Percentiles rank a stretch among this genome's conserved stretches.
These are phyloP conservation scores for Saturnispora galanensis DNA, from an alignment of 805 yeast genomes.

Conservation along the genomic window DNA sequence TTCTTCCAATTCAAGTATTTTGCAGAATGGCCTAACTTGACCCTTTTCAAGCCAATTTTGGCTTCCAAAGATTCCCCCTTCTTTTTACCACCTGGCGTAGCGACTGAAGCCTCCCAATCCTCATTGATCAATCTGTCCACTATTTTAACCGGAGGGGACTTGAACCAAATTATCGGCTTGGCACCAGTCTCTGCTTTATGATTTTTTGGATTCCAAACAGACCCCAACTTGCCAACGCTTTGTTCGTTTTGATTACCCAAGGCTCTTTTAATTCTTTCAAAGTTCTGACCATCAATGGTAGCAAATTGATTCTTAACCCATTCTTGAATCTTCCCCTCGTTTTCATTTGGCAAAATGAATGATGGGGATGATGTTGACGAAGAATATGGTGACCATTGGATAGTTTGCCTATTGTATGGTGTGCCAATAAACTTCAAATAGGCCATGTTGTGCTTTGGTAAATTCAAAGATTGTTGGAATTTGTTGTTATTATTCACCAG, in stretches of 20 bases:
- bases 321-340: slow-evolving; percentile 26
- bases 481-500: slow-evolving; percentile 4
- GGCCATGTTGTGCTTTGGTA: slow-evolving; percentile 8
- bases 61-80: slow-evolving; percentile 5
- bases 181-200: background rate
- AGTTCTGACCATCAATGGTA: slow-evolving; percentile 26
- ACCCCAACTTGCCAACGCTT: slow-evolving; percentile 1
- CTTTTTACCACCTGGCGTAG: slow-evolving; percentile 5
- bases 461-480: slow-evolving; percentile 9
- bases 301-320: slow-evolving; percentile 26
- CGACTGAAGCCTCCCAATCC: slow-evolving; percentile 11
- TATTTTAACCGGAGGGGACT: slow-evolving; percentile 51
- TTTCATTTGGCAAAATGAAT: slow-evolving; percentile 29
- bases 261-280: slow-evolving; percentile 19
- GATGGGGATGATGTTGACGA: slow-evolving; percentile 26
- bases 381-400: slow-evolving; percentile 24
- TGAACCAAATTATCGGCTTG: slow-evolving; percentile 50
- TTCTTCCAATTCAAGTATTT: slow-evolving; percentile 56
- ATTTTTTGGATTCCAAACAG: background rate
- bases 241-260: slow-evolving; percentile 12
- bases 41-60: slow-evolving; percentile 20
- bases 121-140: slow-evolving; percentile 29
- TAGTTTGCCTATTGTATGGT: slow-evolving; percentile 23
- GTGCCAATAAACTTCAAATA: slow-evolving; percentile 25
- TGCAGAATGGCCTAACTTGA: slow-evolving; percentile 61